phyloP scores from a whole-genome alignment of 2,329 filamentous ascomycete genomes.

The Ceratocystis eucalypticola region DNA sequence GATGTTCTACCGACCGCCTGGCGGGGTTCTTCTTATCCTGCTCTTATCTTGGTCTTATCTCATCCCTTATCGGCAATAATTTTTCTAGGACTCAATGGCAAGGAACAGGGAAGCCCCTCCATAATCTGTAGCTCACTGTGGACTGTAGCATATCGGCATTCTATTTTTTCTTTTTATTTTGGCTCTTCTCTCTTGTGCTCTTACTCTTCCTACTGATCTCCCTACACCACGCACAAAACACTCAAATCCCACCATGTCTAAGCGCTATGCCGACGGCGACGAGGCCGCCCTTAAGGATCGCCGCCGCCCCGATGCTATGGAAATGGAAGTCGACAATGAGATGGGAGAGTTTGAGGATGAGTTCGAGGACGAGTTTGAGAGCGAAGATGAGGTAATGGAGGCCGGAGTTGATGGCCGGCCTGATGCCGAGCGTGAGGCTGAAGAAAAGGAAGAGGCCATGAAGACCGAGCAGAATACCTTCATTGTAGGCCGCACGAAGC shows the following conservation, averaged over 20 bases:
- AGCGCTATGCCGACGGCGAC: slow-evolving; percentile 40
- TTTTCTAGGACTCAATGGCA: slow-evolving; percentile 3
- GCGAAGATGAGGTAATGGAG: slow-evolving; percentile 77
- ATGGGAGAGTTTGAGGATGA: slow-evolving; percentile 89
- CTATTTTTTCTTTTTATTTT: neutral
- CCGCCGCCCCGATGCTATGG: slow-evolving; percentile 49
- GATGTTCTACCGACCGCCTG: neutral
- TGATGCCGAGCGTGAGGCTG: slow-evolving; percentile 81
- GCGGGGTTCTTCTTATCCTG: neutral
- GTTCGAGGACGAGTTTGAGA: slow-evolving; percentile 85
- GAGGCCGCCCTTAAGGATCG: slow-evolving; percentile 45
- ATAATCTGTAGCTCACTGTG: neutral
- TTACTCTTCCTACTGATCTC: neutral
- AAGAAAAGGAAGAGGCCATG: slow-evolving; percentile 76
- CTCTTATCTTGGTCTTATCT: neutral
- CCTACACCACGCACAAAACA: neutral
- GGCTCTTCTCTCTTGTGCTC: neutral
- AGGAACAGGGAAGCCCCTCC: neutral
- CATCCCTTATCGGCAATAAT: slow-evolving; percentile 9
- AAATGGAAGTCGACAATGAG: slow-evolving; percentile 47
- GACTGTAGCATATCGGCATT: neutral
- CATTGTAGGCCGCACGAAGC: slow-evolving; percentile 84
- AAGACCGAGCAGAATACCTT: slow-evolving; percentile 89
- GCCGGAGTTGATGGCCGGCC: slow-evolving; percentile 87
- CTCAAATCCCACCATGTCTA: slow-evolving; percentile 37